Evolutionary conservation across 225 moss, liverwort and hornwort species (phyloP).

Genomic region (Pseudisothecium myosuroides): DNA sequence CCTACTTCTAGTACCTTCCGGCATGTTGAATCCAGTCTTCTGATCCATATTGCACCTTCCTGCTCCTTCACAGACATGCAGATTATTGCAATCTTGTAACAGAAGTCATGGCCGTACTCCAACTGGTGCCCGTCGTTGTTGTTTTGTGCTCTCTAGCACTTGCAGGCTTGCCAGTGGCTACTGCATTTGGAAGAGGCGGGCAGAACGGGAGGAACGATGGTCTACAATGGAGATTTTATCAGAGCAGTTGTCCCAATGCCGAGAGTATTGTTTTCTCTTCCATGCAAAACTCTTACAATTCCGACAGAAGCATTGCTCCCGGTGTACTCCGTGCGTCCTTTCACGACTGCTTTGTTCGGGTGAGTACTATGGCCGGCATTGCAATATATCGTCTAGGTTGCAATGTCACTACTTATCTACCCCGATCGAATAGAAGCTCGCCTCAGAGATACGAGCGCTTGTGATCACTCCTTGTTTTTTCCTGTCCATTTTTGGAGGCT

Average conservation of each 20-base stretch:
- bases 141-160: not conserved
- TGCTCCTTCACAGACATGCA: not conserved
- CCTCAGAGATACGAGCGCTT: not conserved
- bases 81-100: not conserved
- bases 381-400: not conserved
- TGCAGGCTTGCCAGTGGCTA: not conserved
- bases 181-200: not conserved
- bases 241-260: not conserved
- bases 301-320: slow-evolving; percentile 3
- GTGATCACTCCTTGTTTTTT: no score
- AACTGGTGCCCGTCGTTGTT: not conserved
- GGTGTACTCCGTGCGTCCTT: slow-evolving; percentile 17
- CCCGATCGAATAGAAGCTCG: not conserved
- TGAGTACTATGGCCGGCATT: not conserved
- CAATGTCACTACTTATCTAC: not conserved
- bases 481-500: not conserved
- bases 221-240: not conserved
- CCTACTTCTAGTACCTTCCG: not conserved
- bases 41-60: not conserved
- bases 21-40: not conserved
- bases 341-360: slow-evolving; percentile 33
- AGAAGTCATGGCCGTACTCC: not conserved
- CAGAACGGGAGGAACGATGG: not conserved
- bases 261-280: slow-evolving; percentile 4
- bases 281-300: not conserved